A percentile compares a stretch with the other conserved stretches of the same genome.
phyloP scores from a whole-genome alignment of 768 basidiomycete species.

The Amanita phalloides region DNA sequence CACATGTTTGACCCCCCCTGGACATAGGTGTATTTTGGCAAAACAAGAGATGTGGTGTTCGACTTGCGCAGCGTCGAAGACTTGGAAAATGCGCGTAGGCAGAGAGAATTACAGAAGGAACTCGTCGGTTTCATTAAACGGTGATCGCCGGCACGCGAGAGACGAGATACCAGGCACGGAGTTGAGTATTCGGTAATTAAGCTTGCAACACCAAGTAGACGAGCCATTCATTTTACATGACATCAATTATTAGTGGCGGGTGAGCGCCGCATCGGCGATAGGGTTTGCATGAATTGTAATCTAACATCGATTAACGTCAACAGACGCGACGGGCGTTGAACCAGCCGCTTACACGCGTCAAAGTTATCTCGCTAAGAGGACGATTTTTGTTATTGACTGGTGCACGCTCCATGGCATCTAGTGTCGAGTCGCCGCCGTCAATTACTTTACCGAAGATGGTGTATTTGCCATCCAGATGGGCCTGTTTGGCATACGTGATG shows the following conservation, averaged over 20 bases:
- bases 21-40: slow-evolving; percentile 81
- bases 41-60: slow-evolving; percentile 91
- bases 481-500: slow-evolving; percentile 84
- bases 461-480: slow-evolving; percentile 90
- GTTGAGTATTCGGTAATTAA: background rate
- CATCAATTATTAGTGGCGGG: slow-evolving; percentile 18
- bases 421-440: slow-evolving; percentile 87
- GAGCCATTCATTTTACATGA: background rate
- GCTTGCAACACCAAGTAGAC: background rate
- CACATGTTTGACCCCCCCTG: background rate
- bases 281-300: slow-evolving; percentile 92
- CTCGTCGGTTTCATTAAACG: slow-evolving; percentile 80
- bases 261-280: slow-evolving; percentile 67
- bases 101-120: slow-evolving; percentile 85
- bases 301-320: slow-evolving; percentile 24
- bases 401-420: slow-evolving; percentile 89
- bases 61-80: slow-evolving; percentile 86
- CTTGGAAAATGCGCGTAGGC: slow-evolving; percentile 68
- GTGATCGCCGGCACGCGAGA: slow-evolving; percentile 14
- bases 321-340: slow-evolving; percentile 4
- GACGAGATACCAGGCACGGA: background rate
- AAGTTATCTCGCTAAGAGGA: slow-evolving; percentile 76
- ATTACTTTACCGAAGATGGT: slow-evolving; percentile 98
- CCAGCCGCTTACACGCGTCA: slow-evolving; percentile 53
- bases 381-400: slow-evolving; percentile 88